These are phyloP conservation scores for Parmales sp. DNA, from an alignment of 108 stramenopile species.

Conservation along the genomic window DNA sequence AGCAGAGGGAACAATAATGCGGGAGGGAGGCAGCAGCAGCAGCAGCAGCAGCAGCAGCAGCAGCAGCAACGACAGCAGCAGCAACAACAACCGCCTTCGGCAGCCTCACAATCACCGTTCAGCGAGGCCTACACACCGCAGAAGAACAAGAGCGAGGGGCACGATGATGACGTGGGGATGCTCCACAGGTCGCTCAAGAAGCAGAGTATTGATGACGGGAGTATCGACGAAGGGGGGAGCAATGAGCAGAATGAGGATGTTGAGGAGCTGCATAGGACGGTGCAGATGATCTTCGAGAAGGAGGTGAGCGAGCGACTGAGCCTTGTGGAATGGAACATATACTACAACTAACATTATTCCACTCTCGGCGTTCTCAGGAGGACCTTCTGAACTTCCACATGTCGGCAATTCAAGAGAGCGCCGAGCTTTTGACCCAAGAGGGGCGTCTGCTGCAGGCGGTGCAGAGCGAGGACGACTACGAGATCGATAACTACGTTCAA, in stretches of 20 bases:
- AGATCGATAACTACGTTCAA: conserved; percentile 81
- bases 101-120: neutral
- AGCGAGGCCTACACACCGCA: too few species aligned
- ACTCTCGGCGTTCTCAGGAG: too few species aligned
- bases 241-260: conserved; percentile 29
- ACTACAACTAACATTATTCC: too few species aligned
- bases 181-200: neutral
- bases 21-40: neutral
- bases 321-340: too few species aligned
- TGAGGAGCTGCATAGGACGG: conserved; percentile 63
- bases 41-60: neutral
- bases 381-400: conserved; percentile 89
- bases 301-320: too few species aligned
- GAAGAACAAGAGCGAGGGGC: neutral
- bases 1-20: neutral
- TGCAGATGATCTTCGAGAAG: conserved; percentile 73
- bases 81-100: neutral
- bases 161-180: neutral
- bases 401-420: conserved; percentile 73
- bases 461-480: conserved; percentile 74
- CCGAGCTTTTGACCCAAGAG: conserved; percentile 88
- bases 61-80: neutral
- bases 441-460: conserved; percentile 72
- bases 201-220: conserved; percentile 10
- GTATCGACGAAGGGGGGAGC: conserved; percentile 16